phyloP scores from a whole-genome alignment of 495 filamentous ascomycete species.

The Amphirosellinia nigrospora region DNA sequence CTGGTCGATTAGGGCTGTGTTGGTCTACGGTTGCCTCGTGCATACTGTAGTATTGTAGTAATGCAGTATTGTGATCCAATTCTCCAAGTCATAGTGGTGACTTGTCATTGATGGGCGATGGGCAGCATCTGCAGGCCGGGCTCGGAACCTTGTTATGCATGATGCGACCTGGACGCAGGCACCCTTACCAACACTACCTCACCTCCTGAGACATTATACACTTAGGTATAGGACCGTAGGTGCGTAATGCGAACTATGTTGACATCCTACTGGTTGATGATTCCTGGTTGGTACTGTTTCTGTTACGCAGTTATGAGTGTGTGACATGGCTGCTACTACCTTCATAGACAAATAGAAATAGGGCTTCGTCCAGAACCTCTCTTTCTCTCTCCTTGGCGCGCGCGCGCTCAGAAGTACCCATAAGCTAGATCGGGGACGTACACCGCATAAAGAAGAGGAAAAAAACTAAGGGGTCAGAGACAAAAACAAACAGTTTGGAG shows the following conservation, averaged over 20 bases:
- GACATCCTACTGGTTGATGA: background rate
- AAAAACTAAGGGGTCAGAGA: too few relatives aligned
- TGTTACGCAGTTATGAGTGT: background rate
- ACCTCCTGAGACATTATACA: too few relatives aligned
- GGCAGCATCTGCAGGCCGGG: background rate
- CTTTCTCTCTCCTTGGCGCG: too few relatives aligned
- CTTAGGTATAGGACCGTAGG: background rate
- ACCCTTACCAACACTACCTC: background rate
- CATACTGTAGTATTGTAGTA: too few relatives aligned
- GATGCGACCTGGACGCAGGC: conserved; percentile 13
- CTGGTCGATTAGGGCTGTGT: background rate
- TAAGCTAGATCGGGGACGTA: too few relatives aligned
- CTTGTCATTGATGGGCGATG: conserved; percentile 6
- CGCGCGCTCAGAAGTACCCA: too few relatives aligned
- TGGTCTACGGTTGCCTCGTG: background rate
- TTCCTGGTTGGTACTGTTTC: background rate
- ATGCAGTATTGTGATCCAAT: background rate
- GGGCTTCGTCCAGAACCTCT: too few relatives aligned
- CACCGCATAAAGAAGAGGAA: too few relatives aligned
- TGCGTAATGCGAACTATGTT: background rate
- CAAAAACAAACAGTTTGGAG: too few relatives aligned
- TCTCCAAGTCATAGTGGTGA: background rate
- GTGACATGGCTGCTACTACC: background rate
- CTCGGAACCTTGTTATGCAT: background rate
- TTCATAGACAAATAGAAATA: too few relatives aligned